These are phyloP conservation scores for Ophiostoma sp. DNA, from an alignment of 2,329 filamentous ascomycete genomes.

Conservation along the genomic window DNA sequence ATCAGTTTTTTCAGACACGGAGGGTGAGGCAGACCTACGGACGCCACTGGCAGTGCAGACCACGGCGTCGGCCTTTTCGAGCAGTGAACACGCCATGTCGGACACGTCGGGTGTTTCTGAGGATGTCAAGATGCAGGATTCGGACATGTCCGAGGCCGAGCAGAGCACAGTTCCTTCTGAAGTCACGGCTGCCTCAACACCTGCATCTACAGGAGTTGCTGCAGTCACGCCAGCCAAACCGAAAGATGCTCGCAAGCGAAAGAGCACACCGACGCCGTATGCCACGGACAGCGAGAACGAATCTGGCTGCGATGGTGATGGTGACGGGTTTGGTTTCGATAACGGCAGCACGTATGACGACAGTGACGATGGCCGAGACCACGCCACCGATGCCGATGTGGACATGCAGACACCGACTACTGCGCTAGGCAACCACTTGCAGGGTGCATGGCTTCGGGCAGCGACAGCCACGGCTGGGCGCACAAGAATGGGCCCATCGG, in stretches of 20 bases:
- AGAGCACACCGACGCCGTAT: conserved; percentile 29
- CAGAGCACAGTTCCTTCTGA: neutral
- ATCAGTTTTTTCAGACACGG: neutral
- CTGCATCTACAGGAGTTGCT: neutral
- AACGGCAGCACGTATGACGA: neutral
- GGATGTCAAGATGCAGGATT: conserved; percentile 23
- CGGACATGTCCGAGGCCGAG: neutral
- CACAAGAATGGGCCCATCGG: neutral
- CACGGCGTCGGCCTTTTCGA: neutral
- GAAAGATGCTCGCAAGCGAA: conserved; percentile 24
- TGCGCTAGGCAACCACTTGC: conserved; percentile 23
- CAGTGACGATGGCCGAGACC: neutral
- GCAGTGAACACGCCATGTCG: neutral
- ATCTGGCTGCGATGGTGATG: conserved; percentile 2
- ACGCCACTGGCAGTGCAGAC: conserved; percentile 16
- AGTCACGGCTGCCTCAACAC: neutral
- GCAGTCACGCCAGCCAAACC: neutral
- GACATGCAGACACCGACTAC: conserved; percentile 27
- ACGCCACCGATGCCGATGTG: conserved; percentile 13
- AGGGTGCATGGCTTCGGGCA: conserved; percentile 35
- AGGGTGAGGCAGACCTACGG: neutral
- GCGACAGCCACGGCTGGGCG: neutral
- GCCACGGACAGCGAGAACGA: conserved; percentile 24
- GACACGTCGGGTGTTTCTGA: neutral
- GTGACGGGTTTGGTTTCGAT: neutral